Percentiles rank a stretch among this genome's conserved stretches.
phyloP scores from a whole-genome alignment of 139 green algal species.

The Ettlia oleoabundans region DNA sequence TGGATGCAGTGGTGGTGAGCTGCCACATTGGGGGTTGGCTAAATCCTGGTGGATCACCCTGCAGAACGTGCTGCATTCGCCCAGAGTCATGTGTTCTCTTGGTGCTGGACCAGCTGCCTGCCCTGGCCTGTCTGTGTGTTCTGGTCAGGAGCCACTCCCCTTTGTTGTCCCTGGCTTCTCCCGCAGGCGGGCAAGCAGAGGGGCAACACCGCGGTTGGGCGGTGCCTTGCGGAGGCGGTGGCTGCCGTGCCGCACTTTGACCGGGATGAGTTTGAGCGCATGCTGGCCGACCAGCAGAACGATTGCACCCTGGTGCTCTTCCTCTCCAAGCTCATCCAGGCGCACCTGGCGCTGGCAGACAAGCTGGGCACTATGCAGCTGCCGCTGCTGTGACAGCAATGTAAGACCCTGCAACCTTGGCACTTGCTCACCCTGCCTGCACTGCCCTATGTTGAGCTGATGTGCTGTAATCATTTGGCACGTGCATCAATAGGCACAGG shows the following conservation, averaged over 20 bases:
- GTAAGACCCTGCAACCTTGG: too few species aligned
- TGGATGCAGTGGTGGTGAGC: conserved; percentile 86
- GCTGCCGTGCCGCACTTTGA: conserved; percentile 80
- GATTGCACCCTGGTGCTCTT: conserved; percentile 71
- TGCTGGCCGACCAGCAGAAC: conserved; percentile 79
- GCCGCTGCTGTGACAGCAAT: conserved; percentile 67
- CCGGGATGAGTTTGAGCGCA: conserved; percentile 77
- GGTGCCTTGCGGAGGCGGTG: conserved; percentile 90
- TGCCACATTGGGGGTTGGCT: neutral
- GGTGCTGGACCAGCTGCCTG: neutral
- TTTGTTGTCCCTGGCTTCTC: too few species aligned
- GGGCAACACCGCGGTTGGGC: conserved; percentile 76
- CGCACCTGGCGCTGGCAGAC: conserved; percentile 91
- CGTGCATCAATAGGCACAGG: too few species aligned
- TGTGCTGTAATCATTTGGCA: too few species aligned
- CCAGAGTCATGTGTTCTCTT: too few species aligned
- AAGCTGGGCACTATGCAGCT: conserved; percentile 84
- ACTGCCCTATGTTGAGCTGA: too few species aligned
- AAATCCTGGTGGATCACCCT: too few species aligned
- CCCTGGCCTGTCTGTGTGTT: neutral
- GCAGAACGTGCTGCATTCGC: too few species aligned
- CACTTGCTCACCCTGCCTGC: neutral
- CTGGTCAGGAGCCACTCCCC: too few species aligned
- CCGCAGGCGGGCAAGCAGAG: conserved; percentile 67
- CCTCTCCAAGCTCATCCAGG: conserved; percentile 85